Evolutionary conservation across 164 flowering plant species (phyloP).

Genomic region (Annona squamosa): DNA sequence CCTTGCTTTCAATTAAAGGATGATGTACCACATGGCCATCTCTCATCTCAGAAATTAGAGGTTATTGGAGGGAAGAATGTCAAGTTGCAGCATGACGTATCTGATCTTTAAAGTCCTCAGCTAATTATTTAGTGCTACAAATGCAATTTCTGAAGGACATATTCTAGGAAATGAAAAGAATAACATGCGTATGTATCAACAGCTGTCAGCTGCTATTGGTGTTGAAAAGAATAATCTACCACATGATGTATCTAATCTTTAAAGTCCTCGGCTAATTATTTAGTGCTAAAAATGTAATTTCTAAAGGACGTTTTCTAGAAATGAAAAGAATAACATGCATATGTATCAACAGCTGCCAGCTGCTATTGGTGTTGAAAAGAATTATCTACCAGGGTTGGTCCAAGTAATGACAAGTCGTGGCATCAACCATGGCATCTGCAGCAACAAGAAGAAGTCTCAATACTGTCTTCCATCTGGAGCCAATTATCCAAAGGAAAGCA

Average conservation of each 20-base stretch:
- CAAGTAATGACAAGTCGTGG: conserved; percentile 8
- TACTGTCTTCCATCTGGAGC: too few species aligned
- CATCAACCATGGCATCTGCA: neutral
- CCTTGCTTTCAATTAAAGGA: conserved; percentile 22
- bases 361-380: neutral
- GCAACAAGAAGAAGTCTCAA: too few species aligned
- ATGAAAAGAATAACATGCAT: conserved; percentile 10
- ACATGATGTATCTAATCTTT: conserved; percentile 9
- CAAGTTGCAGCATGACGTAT: conserved; percentile 16
- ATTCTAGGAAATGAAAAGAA: conserved; percentile 10
- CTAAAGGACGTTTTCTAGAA: conserved; percentile 5
- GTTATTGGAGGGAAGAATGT: conserved; percentile 17
- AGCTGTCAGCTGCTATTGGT: neutral
- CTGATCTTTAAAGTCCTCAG: conserved; percentile 2
- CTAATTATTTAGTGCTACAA: conserved; percentile 6
- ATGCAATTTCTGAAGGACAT: neutral
- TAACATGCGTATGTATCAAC: conserved; percentile 7
- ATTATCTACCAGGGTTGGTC: conserved; percentile 5
- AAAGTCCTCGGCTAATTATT: conserved; percentile 2
- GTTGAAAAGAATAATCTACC: neutral
- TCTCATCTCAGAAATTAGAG: conserved; percentile 7
- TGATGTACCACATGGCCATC: conserved; percentile 4
- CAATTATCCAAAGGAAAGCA: too few species aligned
- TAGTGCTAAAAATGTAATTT: neutral
- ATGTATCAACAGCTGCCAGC: conserved; percentile 1